Evolutionary conservation across 2,329 filamentous ascomycete genomes (phyloP).

Genomic region (Verticillium nubilum): DNA sequence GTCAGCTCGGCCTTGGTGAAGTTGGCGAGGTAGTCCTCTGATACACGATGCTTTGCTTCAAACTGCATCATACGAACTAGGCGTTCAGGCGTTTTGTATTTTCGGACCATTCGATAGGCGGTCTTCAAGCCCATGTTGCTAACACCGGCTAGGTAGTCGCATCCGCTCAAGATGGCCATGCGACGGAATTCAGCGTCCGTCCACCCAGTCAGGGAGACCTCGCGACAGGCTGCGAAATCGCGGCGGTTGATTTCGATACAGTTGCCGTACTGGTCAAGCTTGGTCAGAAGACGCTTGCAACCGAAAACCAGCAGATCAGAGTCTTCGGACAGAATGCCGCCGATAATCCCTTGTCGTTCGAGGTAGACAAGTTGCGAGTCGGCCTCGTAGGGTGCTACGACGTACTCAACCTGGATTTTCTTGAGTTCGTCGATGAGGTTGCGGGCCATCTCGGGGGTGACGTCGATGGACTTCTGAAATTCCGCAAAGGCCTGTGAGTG

Average conservation of each 20-base stretch:
- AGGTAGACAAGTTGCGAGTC: conserved; percentile 96
- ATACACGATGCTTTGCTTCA: conserved; percentile 78
- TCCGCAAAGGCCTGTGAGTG: conserved; percentile 74
- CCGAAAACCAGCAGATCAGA: conserved; percentile 96
- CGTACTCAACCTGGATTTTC: conserved; percentile 69
- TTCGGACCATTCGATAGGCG: conserved; percentile 82
- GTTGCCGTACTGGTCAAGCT: conserved; percentile 88
- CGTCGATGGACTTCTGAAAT: conserved; percentile 90
- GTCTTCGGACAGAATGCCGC: conserved; percentile 91
- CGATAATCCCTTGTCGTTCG: conserved; percentile 76
- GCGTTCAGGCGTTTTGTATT: conserved; percentile 81
- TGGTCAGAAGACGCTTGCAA: conserved; percentile 83
- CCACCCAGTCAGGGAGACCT: conserved; percentile 88
- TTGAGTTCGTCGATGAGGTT: conserved; percentile 90
- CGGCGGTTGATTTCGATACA: conserved; percentile 87
- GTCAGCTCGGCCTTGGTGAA: conserved; percentile 88
- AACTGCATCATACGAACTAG: conserved; percentile 80
- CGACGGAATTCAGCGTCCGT: conserved; percentile 83
- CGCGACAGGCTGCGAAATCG: conserved; percentile 83
- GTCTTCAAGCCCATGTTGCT: conserved; percentile 87
- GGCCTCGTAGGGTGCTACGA: conserved; percentile 95
- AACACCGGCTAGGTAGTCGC: conserved; percentile 88
- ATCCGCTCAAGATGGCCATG: conserved; percentile 96
- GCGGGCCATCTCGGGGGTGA: conserved; percentile 93
- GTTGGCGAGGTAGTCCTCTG: conserved; percentile 70